Evolutionary conservation across 306 rosid species (phyloP).

Genomic region (Trifolium subterraneum): DNA sequence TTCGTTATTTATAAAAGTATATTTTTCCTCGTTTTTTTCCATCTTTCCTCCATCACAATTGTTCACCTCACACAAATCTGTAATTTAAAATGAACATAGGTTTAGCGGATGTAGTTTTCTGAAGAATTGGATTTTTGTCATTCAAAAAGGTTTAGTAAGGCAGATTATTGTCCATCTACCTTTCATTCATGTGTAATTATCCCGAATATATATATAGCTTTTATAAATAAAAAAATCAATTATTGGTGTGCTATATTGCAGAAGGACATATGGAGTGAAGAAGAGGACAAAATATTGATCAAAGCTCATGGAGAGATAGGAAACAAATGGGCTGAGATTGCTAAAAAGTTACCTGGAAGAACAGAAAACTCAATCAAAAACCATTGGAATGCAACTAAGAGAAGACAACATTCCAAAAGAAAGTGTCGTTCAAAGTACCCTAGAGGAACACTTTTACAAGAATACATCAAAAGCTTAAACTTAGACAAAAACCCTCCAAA

Average conservation of each 20-base stretch:
- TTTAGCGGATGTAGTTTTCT: too few relatives aligned
- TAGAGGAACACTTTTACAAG: conserved; percentile 70
- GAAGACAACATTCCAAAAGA: conserved; percentile 85
- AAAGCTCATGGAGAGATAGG: conserved; percentile 77
- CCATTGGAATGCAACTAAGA: conserved; percentile 97
- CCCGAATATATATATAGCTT: too few relatives aligned
- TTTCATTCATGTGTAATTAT: too few relatives aligned
- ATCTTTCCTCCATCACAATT: too few relatives aligned
- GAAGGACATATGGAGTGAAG: conserved; percentile 90
- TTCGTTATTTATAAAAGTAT: too few relatives aligned
- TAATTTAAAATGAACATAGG: too few relatives aligned
- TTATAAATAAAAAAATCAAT: too few relatives aligned
- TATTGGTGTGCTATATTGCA: conserved; percentile 16
- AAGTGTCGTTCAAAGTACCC: conserved; percentile 78
- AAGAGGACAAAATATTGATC: conserved; percentile 77
- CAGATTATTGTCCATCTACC: too few relatives aligned
- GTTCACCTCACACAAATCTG: too few relatives aligned
- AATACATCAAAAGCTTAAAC: conserved; percentile 85
- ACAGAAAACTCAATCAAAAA: conserved; percentile 93
- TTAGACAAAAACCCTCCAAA: conserved; percentile 53
- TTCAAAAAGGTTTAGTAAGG: too few relatives aligned
- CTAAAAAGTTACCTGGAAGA: conserved; percentile 84
- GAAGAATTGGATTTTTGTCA: too few relatives aligned
- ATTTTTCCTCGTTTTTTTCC: too few relatives aligned
- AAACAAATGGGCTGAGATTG: conserved; percentile 97